Evolutionary conservation across 225 moss, liverwort and hornwort genomes (phyloP).

Genomic region (Physcomitrium patens): DNA sequence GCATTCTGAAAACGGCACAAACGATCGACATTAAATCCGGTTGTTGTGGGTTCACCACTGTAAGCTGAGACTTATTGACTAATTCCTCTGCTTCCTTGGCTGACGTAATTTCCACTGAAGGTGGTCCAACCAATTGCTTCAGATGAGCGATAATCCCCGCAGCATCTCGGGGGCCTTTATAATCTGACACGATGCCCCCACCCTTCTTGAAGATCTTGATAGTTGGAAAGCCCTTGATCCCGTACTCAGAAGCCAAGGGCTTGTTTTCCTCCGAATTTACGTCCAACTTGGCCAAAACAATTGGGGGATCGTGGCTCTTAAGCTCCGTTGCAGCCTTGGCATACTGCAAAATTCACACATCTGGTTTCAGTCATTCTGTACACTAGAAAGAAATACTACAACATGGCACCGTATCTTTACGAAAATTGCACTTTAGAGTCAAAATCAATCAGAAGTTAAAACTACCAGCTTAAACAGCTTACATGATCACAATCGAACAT

Average conservation of each 20-base stretch:
- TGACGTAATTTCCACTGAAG: constrained; percentile 70
- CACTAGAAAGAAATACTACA: not conserved
- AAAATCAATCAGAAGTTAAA: not conserved
- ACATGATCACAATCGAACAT: not conserved
- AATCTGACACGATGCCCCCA: constrained; percentile 62
- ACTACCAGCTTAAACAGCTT: constrained; percentile 4
- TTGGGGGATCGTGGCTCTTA: constrained; percentile 77
- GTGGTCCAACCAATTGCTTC: constrained; percentile 73
- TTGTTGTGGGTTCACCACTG: constrained; percentile 54
- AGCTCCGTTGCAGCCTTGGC: constrained; percentile 77
- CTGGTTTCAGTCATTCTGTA: constrained; percentile 13
- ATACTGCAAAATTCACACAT: constrained; percentile 54
- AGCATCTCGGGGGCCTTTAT: constrained; percentile 81
- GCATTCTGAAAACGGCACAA: not conserved
- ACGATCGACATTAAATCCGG: not conserved
- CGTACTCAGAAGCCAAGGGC: constrained; percentile 64
- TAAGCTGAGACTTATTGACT: constrained; percentile 54
- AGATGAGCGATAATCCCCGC: constrained; percentile 78
- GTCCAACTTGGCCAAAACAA: constrained; percentile 82
- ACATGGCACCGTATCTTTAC: not conserved
- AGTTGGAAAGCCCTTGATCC: constrained; percentile 83
- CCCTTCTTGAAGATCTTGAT: constrained; percentile 81
- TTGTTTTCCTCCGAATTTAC: constrained; percentile 77
- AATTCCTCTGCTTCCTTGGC: constrained; percentile 56
- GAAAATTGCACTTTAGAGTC: not conserved